Evolutionary conservation across 495 filamentous ascomycete species (phyloP).

Genomic region (Neurospora sp.): DNA sequence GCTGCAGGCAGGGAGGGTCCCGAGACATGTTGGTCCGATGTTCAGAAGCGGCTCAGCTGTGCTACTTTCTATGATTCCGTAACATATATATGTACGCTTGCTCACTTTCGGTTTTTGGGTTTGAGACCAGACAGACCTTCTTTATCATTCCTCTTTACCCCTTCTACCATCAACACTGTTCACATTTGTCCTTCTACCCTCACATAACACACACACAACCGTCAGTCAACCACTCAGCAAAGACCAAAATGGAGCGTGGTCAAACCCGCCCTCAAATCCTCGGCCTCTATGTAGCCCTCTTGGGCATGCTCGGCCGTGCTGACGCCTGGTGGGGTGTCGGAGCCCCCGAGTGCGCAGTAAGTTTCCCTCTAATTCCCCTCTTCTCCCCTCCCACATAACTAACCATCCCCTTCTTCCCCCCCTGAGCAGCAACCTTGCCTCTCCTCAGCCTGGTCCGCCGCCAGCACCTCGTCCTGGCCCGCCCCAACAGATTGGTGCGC

Average conservation of each 20-base stretch:
- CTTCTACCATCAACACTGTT: neutral
- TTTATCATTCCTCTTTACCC: neutral
- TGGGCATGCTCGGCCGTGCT: slow-evolving; percentile 8
- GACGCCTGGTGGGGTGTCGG: slow-evolving; percentile 28
- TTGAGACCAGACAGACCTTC: neutral
- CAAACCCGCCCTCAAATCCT: neutral
- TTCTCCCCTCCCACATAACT: neutral
- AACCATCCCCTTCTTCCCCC: neutral
- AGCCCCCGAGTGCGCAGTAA: slow-evolving; percentile 35
- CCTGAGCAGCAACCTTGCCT: slow-evolving; percentile 30
- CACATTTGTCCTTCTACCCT: neutral
- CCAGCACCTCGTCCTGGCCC: slow-evolving; percentile 26
- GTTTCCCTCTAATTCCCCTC: slow-evolving; percentile 3
- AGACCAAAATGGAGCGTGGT: neutral
- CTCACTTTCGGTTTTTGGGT: too few relatives aligned
- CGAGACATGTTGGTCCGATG: neutral
- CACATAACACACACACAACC: neutral
- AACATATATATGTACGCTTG: neutral
- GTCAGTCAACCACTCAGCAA: neutral
- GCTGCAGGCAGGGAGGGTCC: neutral
- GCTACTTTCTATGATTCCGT: neutral
- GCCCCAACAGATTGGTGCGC: slow-evolving; percentile 34
- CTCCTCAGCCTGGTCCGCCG: slow-evolving; percentile 27
- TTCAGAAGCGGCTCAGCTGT: neutral
- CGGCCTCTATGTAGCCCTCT: slow-evolving; percentile 9